Evolutionary conservation across 2,329 filamentous ascomycete species (phyloP).

Genomic region (Westerdykella ornata): DNA sequence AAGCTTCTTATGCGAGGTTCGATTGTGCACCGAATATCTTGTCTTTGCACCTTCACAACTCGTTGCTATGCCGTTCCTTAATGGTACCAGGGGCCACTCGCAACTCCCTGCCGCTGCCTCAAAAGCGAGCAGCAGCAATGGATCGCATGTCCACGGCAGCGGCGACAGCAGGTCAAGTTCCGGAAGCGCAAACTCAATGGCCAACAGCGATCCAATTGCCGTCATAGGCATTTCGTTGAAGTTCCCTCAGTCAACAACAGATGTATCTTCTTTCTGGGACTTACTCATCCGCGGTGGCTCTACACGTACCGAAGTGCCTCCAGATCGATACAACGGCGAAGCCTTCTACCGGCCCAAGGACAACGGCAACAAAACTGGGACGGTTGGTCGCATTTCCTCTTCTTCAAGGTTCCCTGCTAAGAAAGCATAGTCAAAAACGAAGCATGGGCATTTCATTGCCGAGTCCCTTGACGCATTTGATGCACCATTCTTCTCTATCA

Average conservation of each 20-base stretch:
- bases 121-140: too few species aligned
- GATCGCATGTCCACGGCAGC: too few species aligned
- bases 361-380: slow-evolving; percentile 5
- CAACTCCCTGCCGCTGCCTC: too few species aligned
- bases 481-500: slow-evolving; percentile 7
- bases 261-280: slow-evolving; percentile 30
- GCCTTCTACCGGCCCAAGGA: slow-evolving; percentile 11
- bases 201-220: slow-evolving; percentile 6
- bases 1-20: too few species aligned
- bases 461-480: slow-evolving; percentile 5
- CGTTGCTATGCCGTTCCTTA: too few species aligned
- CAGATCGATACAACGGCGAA: slow-evolving; percentile 26
- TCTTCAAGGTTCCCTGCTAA: too few species aligned
- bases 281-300: slow-evolving; percentile 21
- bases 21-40: too few species aligned
- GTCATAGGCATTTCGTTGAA: slow-evolving; percentile 16
- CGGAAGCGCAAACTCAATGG: too few species aligned
- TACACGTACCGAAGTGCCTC: slow-evolving; percentile 20
- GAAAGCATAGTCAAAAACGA: not conserved
- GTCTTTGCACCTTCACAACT: too few species aligned
- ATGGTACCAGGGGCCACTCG: too few species aligned
- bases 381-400: too few species aligned
- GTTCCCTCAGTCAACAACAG: slow-evolving; percentile 26
- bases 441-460: slow-evolving; percentile 8
- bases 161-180: too few species aligned